These are phyloP conservation scores for Saccharomyces paradoxus DNA, from an alignment of 805 yeast genomes.

Conservation along the genomic window DNA sequence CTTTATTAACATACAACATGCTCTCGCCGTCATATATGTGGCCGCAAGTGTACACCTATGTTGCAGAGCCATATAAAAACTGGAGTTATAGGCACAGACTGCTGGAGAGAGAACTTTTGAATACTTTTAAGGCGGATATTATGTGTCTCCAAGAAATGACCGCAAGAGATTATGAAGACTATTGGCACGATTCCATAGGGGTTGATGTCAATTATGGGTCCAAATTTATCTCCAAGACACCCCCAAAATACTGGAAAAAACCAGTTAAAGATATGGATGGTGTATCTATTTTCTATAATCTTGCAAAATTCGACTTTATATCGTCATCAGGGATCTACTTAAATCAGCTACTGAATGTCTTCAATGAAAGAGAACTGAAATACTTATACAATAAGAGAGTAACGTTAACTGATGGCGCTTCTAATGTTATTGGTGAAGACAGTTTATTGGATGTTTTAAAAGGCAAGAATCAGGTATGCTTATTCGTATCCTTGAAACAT, in stretches of 20 bases:
- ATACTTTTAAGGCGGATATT: constrained; percentile 39
- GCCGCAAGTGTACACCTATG: constrained; percentile 47
- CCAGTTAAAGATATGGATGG: constrained; percentile 48
- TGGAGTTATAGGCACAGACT: constrained; percentile 44
- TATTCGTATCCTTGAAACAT: constrained; percentile 43
- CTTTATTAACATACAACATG: constrained; percentile 39
- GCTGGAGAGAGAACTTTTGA: constrained; percentile 32
- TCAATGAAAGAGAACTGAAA: constrained; percentile 21
- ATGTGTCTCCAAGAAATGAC: constrained; percentile 57
- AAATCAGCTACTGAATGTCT: constrained; percentile 25
- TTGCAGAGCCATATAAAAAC: constrained; percentile 38
- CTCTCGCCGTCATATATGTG: constrained; percentile 52
- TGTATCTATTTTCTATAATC: constrained; percentile 46
- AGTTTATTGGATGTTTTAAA: constrained; percentile 30
- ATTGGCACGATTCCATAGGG: constrained; percentile 33
- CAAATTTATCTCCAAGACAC: constrained; percentile 40
- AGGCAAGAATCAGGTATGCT: constrained; percentile 49
- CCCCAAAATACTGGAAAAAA: constrained; percentile 46
- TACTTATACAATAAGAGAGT: constrained; percentile 19
- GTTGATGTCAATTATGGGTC: constrained; percentile 37
- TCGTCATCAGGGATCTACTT: constrained; percentile 31
- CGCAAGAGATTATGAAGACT: constrained; percentile 31
- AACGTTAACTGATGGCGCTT: constrained; percentile 27
- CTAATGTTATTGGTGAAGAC: constrained; percentile 20
- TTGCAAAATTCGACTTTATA: constrained; percentile 37